These are phyloP conservation scores for Dioscorea dumetorum DNA, from an alignment of 106 monocot species.

Conservation along the genomic window DNA sequence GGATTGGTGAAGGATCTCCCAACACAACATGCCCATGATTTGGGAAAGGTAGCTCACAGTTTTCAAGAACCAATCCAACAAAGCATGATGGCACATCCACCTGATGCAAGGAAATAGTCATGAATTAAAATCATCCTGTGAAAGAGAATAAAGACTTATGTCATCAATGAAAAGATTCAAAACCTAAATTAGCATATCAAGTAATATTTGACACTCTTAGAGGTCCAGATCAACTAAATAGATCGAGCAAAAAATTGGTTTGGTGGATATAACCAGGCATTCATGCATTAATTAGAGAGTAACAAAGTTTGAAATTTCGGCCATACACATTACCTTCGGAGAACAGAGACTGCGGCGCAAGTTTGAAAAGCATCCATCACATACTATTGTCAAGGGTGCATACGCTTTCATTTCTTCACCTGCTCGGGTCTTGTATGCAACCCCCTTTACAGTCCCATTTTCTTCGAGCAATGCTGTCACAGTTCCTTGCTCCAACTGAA, in stretches of 20 bases:
- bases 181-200: no score
- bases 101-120: conserved; percentile 24
- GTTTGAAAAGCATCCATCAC: conserved; percentile 88
- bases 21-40: conserved; percentile 90
- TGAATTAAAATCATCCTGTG: not conserved
- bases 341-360: conserved; percentile 52
- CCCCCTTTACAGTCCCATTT: conserved; percentile 81
- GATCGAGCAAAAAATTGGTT: no score
- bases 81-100: conserved; percentile 73
- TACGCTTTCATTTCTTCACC: conserved; percentile 61
- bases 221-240: no score
- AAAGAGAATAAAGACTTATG: no score
- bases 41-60: conserved; percentile 72
- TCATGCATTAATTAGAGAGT: no score
- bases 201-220: no score
- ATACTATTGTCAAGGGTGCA: conserved; percentile 92
- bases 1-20: conserved; percentile 82
- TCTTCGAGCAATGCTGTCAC: conserved; percentile 89
- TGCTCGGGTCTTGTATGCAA: conserved; percentile 56
- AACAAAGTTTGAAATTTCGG: no score
- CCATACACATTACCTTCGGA: conserved; percentile 39
- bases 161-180: no score
- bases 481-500: conserved; percentile 84
- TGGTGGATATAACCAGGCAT: no score
- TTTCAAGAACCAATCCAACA: conserved; percentile 79